phyloP scores from a whole-genome alignment of 1,284 basidiomycete genomes.

The Cystobasidiaceae sp. region DNA sequence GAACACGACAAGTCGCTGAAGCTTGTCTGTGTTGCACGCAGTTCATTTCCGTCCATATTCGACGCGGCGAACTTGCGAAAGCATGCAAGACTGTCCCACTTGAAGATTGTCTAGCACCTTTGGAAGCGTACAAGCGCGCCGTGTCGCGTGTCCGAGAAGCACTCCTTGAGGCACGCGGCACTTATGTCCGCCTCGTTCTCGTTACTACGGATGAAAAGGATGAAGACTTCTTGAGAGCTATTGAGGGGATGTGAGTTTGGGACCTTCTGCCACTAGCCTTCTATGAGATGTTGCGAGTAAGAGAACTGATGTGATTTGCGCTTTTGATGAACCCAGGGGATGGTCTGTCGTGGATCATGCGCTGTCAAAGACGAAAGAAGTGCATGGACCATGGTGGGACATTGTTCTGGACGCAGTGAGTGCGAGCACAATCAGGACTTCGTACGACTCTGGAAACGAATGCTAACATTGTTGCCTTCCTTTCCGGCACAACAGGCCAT shows the following conservation, averaged over 20 bases:
- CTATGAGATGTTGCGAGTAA: no score
- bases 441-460: neutral
- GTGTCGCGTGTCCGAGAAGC: constrained; percentile 17
- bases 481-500: neutral
- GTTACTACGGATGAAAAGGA: constrained; percentile 23
- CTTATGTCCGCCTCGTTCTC: constrained; percentile 9
- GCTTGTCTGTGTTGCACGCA: neutral
- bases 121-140: constrained; percentile 26
- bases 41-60: constrained; percentile 31
- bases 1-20: neutral
- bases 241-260: constrained; percentile 18
- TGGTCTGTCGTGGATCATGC: constrained; percentile 23
- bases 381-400: constrained; percentile 21
- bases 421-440: neutral
- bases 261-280: neutral
- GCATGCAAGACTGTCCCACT: neutral
- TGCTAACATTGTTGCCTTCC: neutral
- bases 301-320: no score
- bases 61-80: constrained; percentile 21
- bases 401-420: constrained; percentile 26
- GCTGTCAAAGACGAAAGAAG: neutral
- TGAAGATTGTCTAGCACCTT: constrained; percentile 24
- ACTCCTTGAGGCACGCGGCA: constrained; percentile 12
- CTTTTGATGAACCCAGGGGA: no score
- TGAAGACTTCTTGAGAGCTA: neutral